These are phyloP conservation scores for Panicum virgatum DNA, from an alignment of 202 grass and related monocot species.

Conservation along the genomic window DNA sequence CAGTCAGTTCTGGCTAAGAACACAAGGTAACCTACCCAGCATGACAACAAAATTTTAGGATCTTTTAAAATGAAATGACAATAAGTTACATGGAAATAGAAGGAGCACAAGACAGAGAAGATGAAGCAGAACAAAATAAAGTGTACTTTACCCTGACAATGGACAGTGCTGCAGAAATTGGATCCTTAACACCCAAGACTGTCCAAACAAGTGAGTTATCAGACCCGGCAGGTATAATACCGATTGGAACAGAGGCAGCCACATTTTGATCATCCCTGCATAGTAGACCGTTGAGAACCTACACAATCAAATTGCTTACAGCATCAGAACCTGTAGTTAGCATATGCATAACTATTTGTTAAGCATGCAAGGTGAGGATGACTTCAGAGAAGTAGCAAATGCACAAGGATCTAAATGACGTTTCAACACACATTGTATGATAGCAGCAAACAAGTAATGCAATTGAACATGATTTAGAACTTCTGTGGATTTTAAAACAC, in stretches of 20 bases:
- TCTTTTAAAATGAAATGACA: slow-evolving; percentile 10
- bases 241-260: slow-evolving; percentile 72
- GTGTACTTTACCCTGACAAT: slow-evolving; percentile 70
- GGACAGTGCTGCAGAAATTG: slow-evolving; percentile 74
- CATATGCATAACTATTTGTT: slow-evolving; percentile 21
- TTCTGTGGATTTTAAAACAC: background rate
- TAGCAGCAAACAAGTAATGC: background rate
- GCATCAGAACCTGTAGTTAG: slow-evolving; percentile 36
- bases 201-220: slow-evolving; percentile 95
- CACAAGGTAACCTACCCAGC: slow-evolving; percentile 9
- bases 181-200: slow-evolving; percentile 84
- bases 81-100: slow-evolving; percentile 35
- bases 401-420: slow-evolving; percentile 3
- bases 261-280: slow-evolving; percentile 72
- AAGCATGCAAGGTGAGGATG: slow-evolving; percentile 7
- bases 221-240: slow-evolving; percentile 87
- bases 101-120: slow-evolving; percentile 10
- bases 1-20: slow-evolving; percentile 8
- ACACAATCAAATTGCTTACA: slow-evolving; percentile 32
- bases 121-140: slow-evolving; percentile 22
- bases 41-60: slow-evolving; percentile 33
- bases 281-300: slow-evolving; percentile 83
- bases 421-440: slow-evolving; percentile 4
- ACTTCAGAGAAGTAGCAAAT: slow-evolving; percentile 24
- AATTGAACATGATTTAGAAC: background rate